Evolutionary conservation across 2,329 filamentous ascomycete species (phyloP).

Genomic region (Aspergillus ustus): DNA sequence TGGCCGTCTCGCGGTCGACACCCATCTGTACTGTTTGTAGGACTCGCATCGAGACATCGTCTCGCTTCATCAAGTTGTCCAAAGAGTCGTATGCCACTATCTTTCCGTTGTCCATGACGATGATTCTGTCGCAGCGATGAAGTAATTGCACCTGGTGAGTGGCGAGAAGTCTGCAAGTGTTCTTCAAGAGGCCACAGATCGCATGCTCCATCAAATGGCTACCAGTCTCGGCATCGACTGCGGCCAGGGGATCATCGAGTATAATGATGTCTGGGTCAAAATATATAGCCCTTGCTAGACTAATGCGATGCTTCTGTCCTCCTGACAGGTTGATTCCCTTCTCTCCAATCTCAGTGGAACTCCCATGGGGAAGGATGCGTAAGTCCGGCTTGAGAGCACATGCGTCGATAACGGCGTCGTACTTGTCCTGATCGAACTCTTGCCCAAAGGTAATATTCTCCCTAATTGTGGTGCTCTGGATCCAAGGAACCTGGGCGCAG

Average conservation of each 20-base stretch:
- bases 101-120: slow-evolving; percentile 86
- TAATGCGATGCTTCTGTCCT: slow-evolving; percentile 91
- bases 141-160: slow-evolving; percentile 95
- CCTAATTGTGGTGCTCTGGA: slow-evolving; percentile 84
- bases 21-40: slow-evolving; percentile 62
- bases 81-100: slow-evolving; percentile 89
- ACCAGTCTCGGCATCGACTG: slow-evolving; percentile 61
- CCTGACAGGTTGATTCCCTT: slow-evolving; percentile 95
- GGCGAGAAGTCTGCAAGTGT: slow-evolving; percentile 88
- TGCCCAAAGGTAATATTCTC: slow-evolving; percentile 93
- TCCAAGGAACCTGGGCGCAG: slow-evolving; percentile 96
- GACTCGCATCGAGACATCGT: too few species aligned
- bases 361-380: slow-evolving; percentile 86
- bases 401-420: slow-evolving; percentile 76
- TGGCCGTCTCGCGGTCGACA: slow-evolving; percentile 71
- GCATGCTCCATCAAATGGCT: slow-evolving; percentile 87
- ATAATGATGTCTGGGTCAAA: slow-evolving; percentile 66
- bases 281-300: slow-evolving; percentile 80
- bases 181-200: slow-evolving; percentile 82
- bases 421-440: slow-evolving; percentile 74
- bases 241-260: slow-evolving; percentile 67
- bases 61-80: slow-evolving; percentile 73
- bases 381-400: slow-evolving; percentile 84
- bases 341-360: slow-evolving; percentile 90
- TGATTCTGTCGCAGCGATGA: slow-evolving; percentile 84